These are phyloP conservation scores for Diplodia seriata DNA, from an alignment of 2,329 filamentous ascomycete species.

Conservation along the genomic window DNA sequence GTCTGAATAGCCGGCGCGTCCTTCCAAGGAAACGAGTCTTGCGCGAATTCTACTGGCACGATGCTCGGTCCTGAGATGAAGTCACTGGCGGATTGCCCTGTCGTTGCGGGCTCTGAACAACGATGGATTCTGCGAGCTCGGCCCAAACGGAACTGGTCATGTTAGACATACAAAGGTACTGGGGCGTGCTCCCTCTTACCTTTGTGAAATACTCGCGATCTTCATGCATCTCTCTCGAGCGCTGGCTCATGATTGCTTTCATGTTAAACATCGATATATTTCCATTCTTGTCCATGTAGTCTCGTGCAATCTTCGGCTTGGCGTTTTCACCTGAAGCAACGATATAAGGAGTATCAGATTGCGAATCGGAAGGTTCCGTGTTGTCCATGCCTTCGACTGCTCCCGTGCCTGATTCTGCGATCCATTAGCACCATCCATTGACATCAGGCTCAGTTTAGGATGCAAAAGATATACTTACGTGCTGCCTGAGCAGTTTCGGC, in stretches of 20 bases:
- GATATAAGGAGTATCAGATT: not conserved
- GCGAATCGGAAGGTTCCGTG: not conserved
- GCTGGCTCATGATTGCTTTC: slow-evolving; percentile 1
- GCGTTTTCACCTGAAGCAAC: not conserved
- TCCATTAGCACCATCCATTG: not conserved
- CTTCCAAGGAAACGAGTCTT: slow-evolving; percentile 16
- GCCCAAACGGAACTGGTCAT: slow-evolving; percentile 10
- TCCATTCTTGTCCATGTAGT: not conserved
- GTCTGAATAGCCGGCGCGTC: slow-evolving; percentile 10
- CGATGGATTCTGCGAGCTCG: slow-evolving; percentile 21
- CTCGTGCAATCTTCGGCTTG: not conserved
- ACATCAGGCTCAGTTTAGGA: not conserved
- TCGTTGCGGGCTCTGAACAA: not conserved
- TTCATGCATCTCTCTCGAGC: slow-evolving; percentile 33
- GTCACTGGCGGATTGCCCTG: not conserved
- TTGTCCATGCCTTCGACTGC: not conserved
- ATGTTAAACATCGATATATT: not conserved
- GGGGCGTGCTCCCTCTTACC: slow-evolving; percentile 5
- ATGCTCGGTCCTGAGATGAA: slow-evolving; percentile 21
- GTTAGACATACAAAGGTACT: not conserved
- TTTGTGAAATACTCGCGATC: slow-evolving; percentile 35
- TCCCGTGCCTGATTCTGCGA: not conserved
- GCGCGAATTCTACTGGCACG: slow-evolving; percentile 3
- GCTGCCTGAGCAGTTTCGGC: not conserved
- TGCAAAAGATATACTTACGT: not conserved